A percentile compares a stretch with the other conserved stretches of the same genome.
phyloP scores from a whole-genome alignment of 2,329 filamentous ascomycete genomes.

The Penicillium concentricum region DNA sequence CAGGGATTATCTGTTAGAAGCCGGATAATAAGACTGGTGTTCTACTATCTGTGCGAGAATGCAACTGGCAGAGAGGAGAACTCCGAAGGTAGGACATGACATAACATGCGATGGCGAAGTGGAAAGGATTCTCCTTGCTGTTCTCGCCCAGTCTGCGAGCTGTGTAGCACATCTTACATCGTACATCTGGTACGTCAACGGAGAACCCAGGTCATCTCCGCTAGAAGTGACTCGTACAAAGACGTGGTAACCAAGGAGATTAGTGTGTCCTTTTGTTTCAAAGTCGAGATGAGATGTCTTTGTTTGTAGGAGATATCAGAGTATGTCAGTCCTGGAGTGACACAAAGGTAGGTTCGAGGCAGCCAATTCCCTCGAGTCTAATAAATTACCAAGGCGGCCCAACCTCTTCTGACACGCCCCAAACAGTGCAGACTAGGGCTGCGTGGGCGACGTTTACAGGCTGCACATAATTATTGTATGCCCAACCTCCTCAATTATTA shows the following conservation, averaged over 20 bases:
- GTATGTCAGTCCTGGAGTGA: background rate
- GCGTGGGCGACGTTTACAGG: constrained; percentile 7
- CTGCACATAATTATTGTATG: constrained; percentile 10
- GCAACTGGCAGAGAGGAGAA: constrained; percentile 1
- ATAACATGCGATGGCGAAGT: constrained; percentile 11
- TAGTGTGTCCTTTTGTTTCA: background rate
- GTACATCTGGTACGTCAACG: constrained; percentile 7
- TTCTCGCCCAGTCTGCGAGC: constrained; percentile 6
- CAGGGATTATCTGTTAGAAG: constrained; percentile 4
- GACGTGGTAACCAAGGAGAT: background rate
- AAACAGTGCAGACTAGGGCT: constrained; percentile 2
- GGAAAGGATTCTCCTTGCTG: constrained; percentile 22
- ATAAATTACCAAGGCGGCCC: constrained; percentile 15
- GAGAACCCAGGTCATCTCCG: background rate
- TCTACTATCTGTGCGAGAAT: constrained; percentile 3
- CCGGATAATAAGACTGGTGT: background rate
- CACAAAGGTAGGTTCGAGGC: background rate
- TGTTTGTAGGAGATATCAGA: background rate
- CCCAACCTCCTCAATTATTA: constrained; percentile 15
- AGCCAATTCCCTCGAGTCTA: constrained; percentile 3
- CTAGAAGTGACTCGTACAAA: constrained; percentile 9
- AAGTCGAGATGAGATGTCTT: background rate
- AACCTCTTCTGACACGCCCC: constrained; percentile 5
- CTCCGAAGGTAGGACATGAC: constrained; percentile 25
- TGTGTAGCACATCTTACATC: constrained; percentile 3